Base-by-base conservation (phyloP, 257 asterid genomes). In the Striga asiatica region DNA sequence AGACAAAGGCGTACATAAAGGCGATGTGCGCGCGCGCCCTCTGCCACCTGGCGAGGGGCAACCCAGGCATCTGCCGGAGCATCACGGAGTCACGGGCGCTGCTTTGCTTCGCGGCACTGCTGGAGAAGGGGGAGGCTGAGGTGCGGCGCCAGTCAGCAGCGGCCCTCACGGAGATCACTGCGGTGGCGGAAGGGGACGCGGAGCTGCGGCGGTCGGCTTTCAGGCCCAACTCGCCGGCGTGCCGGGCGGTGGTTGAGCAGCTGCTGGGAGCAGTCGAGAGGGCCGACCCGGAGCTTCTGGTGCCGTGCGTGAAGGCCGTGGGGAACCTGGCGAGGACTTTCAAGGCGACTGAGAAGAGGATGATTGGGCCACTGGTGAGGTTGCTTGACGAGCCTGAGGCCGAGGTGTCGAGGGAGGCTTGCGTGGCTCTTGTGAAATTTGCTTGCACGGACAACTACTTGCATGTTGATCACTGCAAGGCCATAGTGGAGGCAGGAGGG, bases 21-120 rank as follows among this genome's bases (percentile, higher is more conserved):
- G 84, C 82, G 8, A 86, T 89, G 97, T 73, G 93, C 1, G 96
- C 97, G 0, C 69, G 80, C 58, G 97, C 97, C 45, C 84, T 89
- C 10, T 76, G 93, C 85, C 67, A 76, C 21, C 94, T 89, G 0
- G 84, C 93, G 28, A 83, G 60, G 53, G 78, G 65, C 3, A 85
- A 89, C 60, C 66, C 94, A 0, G 63, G 82, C 10, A 89, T 85
- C 37, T 89, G 94, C 56, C 75, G 75, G 10, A 89, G 82, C 75
- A 89, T 89, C 16, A 89, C 96, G 0, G 96, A 89, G 32, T 89
- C 96, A 1, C 67, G 88, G 52, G 96, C 93, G 0, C 20, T 86
- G 11, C 27, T 86, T 23, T 89, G 94, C 50, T 83, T 85, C 17
- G 88, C 94, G 1, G 80, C 73, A 8, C 88, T 85, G 6, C 29